phyloP scores from a whole-genome alignment of 23 red algal genomes.

The Gracilaria caudata region DNA sequence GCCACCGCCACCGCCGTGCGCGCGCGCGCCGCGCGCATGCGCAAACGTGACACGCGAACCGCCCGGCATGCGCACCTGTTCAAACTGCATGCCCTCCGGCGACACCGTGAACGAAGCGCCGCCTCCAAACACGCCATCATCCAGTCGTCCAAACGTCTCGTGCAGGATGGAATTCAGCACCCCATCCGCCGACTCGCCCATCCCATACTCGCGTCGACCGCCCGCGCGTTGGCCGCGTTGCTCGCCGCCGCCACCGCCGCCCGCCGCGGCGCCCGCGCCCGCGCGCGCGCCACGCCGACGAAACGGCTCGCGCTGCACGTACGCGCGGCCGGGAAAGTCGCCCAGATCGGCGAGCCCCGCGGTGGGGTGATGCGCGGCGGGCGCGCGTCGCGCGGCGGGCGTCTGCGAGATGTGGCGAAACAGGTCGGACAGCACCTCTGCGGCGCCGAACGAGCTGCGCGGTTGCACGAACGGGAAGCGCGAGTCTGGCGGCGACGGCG shows the following conservation, averaged over 20 bases:
- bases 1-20: background rate
- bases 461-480: slow-evolving; percentile 20
- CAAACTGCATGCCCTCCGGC: slow-evolving; percentile 22
- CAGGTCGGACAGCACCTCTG: slow-evolving; percentile 1
- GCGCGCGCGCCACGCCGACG: background rate
- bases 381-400: background rate
- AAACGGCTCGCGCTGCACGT: background rate
- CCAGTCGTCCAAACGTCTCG: slow-evolving; percentile 24
- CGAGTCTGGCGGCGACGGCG: background rate
- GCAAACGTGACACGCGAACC: background rate
- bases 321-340: slow-evolving; percentile 3
- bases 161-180: slow-evolving; percentile 6
- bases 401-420: background rate
- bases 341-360: background rate
- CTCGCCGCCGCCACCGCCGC: background rate
- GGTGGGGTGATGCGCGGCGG: background rate
- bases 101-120: background rate
- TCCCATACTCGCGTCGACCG: background rate
- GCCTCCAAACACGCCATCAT: background rate
- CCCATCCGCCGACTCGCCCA: background rate
- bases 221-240: background rate
- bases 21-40: background rate
- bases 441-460: background rate
- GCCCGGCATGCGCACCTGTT: background rate
- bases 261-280: background rate